A percentile compares a stretch with the other conserved stretches of the same genome.
Conservation (phyloP, 345 rosid genomes). For the Bruguiera gymnorhiza region DNA sequence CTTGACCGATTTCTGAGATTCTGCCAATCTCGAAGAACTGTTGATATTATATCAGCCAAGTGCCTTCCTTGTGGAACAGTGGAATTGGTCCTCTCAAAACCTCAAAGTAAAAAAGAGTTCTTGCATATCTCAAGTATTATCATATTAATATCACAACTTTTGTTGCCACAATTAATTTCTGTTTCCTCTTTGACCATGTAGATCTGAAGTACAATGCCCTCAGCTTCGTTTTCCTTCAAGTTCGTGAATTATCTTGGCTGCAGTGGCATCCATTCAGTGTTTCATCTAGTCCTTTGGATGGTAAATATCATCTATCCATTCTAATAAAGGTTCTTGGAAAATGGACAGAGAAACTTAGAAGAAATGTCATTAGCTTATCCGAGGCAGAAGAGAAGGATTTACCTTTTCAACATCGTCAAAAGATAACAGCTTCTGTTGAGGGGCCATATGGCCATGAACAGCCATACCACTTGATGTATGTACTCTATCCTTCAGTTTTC, state of each 20-base stretch:
- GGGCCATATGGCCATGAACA: slow-evolving; percentile 89
- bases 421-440: slow-evolving; percentile 72
- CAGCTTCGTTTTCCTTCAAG: slow-evolving; percentile 81
- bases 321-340: slow-evolving; percentile 80
- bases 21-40: slow-evolving; percentile 74
- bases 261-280: slow-evolving; percentile 99
- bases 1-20: slow-evolving; percentile 90
- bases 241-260: slow-evolving; percentile 80
- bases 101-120: slow-evolving; percentile 45
- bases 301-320: slow-evolving; percentile 56
- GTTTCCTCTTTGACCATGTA: slow-evolving; percentile 13
- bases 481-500: slow-evolving; percentile 2
- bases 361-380: slow-evolving; percentile 31
- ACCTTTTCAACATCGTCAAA: slow-evolving; percentile 17
- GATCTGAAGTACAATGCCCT: slow-evolving; percentile 79
- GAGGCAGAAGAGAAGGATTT: slow-evolving; percentile 32
- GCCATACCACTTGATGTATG: slow-evolving; percentile 74
- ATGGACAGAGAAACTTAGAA: slow-evolving; percentile 72
- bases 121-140: background rate
- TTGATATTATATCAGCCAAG: slow-evolving; percentile 64
- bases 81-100: slow-evolving; percentile 70
- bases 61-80: slow-evolving; percentile 79
- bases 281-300: slow-evolving; percentile 85
- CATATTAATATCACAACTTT: slow-evolving; percentile 1
- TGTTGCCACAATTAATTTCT: no score